These are phyloP conservation scores for Phytophthora tubulina DNA, from an alignment of 352 stramenopile species.

Conservation along the genomic window DNA sequence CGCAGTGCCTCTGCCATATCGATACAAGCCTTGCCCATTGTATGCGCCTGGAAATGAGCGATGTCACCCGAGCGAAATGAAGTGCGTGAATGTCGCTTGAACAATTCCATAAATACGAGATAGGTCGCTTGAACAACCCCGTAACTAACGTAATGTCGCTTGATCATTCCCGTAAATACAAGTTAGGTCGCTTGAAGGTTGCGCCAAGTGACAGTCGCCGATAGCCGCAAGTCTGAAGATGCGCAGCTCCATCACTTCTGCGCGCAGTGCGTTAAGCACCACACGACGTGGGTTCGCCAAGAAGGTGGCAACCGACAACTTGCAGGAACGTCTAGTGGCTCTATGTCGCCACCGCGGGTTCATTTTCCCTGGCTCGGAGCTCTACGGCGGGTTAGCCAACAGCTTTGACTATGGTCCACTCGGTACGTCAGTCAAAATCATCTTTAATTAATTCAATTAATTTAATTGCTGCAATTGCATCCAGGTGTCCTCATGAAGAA, in stretches of 20 bases:
- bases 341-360: slow-evolving; percentile 94
- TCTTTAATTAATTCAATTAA: neutral
- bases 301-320: slow-evolving; percentile 40
- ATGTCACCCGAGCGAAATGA: no score
- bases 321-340: slow-evolving; percentile 81
- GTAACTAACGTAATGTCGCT: no score
- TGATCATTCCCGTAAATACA: neutral
- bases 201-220: neutral
- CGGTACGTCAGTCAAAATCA: slow-evolving; percentile 29
- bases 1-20: slow-evolving; percentile 85
- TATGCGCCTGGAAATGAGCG: neutral
- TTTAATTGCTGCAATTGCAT: slow-evolving; percentile 14
- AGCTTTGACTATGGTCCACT: slow-evolving; percentile 98
- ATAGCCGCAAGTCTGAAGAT: neutral
- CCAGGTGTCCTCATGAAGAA: slow-evolving; percentile 96
- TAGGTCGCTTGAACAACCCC: no score
- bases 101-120: neutral
- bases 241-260: no score
- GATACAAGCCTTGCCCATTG: slow-evolving; percentile 85
- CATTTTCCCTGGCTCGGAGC: slow-evolving; percentile 95
- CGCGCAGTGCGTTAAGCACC: slow-evolving; percentile 8
- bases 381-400: slow-evolving; percentile 98
- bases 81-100: neutral
- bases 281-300: slow-evolving; percentile 48
- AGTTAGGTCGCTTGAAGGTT: slow-evolving; percentile 2